A percentile compares a stretch with the other conserved stretches of the same genome.
Evolutionary conservation across 441 rosid species (phyloP).

Genomic region (Populus hybrid): DNA sequence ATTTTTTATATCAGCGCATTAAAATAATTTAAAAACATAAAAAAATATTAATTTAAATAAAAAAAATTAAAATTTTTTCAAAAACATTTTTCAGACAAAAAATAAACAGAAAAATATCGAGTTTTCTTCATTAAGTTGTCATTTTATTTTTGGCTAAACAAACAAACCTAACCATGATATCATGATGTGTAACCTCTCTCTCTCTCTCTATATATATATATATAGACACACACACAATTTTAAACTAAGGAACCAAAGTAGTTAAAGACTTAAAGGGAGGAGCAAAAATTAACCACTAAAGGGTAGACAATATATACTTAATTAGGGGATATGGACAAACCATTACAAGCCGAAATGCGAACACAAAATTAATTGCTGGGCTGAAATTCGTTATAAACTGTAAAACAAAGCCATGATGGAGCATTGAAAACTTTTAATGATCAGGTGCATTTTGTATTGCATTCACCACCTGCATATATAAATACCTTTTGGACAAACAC

Average conservation of each 20-base stretch:
- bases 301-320: neutral
- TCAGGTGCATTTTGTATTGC: neutral
- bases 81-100: no score
- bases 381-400: neutral
- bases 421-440: neutral
- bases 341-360: neutral
- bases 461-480: conserved; percentile 7
- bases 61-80: no score
- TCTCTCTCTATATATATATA: no score
- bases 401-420: neutral
- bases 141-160: conserved; percentile 8
- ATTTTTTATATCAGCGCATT: no score
- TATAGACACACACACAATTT: neutral
- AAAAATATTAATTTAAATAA: no score
- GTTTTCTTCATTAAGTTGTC: neutral
- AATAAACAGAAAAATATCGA: neutral
- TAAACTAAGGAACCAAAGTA: neutral
- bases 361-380: neutral
- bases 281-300: neutral
- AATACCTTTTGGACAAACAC: neutral
- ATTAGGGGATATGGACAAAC: neutral
- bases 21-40: no score
- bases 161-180: conserved; percentile 9
- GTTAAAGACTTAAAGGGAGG: neutral
- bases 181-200: conserved; percentile 3